A percentile compares a stretch with the other conserved stretches of the same genome.
Conservation (phyloP, 306 rosid genomes). For the Lathyrus oleraceus region DNA sequence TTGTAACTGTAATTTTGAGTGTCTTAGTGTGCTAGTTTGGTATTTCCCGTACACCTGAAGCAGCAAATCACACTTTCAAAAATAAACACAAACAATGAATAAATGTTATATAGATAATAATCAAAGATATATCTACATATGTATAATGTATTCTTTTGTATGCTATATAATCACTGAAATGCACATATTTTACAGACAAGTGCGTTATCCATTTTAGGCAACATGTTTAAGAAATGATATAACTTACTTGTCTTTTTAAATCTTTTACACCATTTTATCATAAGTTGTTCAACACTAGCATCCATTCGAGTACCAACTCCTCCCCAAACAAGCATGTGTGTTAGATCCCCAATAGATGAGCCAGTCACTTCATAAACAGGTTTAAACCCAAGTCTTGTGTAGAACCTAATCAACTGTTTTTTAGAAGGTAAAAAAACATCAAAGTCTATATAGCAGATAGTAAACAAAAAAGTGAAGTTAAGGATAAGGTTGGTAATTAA, state of each 20-base stretch:
- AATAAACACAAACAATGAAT: slow-evolving; percentile 5
- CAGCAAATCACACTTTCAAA: background rate
- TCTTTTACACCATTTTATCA: slow-evolving; percentile 78
- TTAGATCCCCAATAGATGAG: slow-evolving; percentile 57
- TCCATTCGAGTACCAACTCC: slow-evolving; percentile 87
- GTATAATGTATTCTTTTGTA: background rate
- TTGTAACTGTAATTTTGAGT: slow-evolving; percentile 18
- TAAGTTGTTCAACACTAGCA: slow-evolving; percentile 64
- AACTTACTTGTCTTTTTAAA: slow-evolving; percentile 45
- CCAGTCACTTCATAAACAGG: slow-evolving; percentile 69
- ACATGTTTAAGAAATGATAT: background rate
- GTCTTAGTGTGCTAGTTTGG: background rate
- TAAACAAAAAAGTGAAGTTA: background rate
- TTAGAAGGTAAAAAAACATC: background rate
- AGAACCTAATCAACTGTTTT: slow-evolving; percentile 72
- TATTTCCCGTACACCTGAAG: background rate
- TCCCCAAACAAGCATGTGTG: slow-evolving; percentile 86
- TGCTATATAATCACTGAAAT: background rate
- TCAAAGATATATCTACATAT: background rate
- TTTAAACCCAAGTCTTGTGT: slow-evolving; percentile 78
- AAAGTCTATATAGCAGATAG: background rate
- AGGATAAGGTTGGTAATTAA: slow-evolving; percentile 27
- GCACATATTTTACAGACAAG: background rate
- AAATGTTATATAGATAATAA: background rate
- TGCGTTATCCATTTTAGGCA: background rate